Base-by-base conservation (phyloP, 257 asterid species). In the Scutellaria baicalensis region DNA sequence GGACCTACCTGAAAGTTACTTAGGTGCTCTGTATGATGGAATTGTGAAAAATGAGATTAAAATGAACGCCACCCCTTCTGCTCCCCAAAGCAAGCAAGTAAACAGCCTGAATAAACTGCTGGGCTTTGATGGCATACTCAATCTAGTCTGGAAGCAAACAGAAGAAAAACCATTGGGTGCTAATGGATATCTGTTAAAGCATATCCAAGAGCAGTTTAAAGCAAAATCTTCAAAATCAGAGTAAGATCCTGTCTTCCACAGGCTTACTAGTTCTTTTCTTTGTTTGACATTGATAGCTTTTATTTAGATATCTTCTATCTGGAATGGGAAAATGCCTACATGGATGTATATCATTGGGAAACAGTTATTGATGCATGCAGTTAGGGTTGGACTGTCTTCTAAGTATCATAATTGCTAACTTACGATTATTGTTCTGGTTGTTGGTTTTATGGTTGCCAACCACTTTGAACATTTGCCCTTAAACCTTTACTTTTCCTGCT, bases 81-180 rank as follows among this genome's bases (percentile, higher is more conserved):
- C 76, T 56, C 96, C 96, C 8, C 89, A 89, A 63, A 89, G 88
- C 89, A 94, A 87, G 75, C 96, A 88, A 79, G 99, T 91, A 59
- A 91, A 84, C 84, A 84, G 96, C 86, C 88, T 94, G 69, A 94
- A 94, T 83, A 87, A 78, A 68, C 76, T 89, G 75, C 82, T 89
- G 81, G 99, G 97, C 76, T 89, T 94, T 77, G 99, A 94, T 77
- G 95, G 97, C 51, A 91, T 94, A 72, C 92, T 94, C 74, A 94
- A 94, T 80, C 90, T 94, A 78, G 97, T 94, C 55, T 89, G 99
- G 99, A 91, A 88, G 88, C 94, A 87, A 85, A 77, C 88, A 36
- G 98, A 93, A 86, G 97, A 94, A 82, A 88, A 88, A 73, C 95
- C 99, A 9, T 47, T 87, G 82, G 96, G 99, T 76, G 94, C 97